Percentiles rank a stretch among this genome's conserved stretches.
Evolutionary conservation across 148 eudicot genomes (phyloP).

Genomic region (Nepenthes gracilis): DNA sequence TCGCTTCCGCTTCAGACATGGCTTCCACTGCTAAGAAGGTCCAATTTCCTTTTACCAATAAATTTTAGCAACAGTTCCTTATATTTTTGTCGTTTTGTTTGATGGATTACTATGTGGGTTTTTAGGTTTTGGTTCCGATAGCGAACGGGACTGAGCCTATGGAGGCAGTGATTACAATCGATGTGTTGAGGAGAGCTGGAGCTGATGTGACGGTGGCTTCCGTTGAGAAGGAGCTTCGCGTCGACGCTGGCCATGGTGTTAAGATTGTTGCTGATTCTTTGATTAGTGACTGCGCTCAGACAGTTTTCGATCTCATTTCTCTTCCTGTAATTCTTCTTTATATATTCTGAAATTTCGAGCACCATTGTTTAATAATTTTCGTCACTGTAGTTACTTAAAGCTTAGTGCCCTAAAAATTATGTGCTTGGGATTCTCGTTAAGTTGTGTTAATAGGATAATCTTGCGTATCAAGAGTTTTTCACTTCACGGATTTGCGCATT

Average conservation of each 20-base stretch:
- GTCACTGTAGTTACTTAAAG: neutral
- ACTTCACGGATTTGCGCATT: too few species aligned
- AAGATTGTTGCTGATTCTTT: conserved; percentile 82
- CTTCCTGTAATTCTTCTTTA: conserved; percentile 47
- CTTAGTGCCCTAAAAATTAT: too few species aligned
- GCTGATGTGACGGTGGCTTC: conserved; percentile 96
- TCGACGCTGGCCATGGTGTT: conserved; percentile 67
- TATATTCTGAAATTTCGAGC: neutral
- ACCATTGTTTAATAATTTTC: neutral
- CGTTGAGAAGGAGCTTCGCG: conserved; percentile 61
- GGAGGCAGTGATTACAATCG: conserved; percentile 81
- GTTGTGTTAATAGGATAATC: too few species aligned
- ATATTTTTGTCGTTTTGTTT: neutral
- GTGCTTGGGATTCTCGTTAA: too few species aligned
- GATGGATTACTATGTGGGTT: neutral
- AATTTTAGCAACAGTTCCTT: neutral
- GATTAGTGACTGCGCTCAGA: conserved; percentile 49
- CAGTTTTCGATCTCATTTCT: conserved; percentile 69
- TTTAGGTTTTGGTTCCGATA: conserved; percentile 83
- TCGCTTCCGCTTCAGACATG: conserved; percentile 36
- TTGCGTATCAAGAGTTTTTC: too few species aligned
- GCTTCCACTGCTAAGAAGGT: conserved; percentile 67
- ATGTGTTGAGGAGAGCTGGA: conserved; percentile 79
- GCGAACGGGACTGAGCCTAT: conserved; percentile 95
- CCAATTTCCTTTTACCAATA: neutral